These are phyloP conservation scores for Heliocybe sulcata DNA, from an alignment of 1,284 basidiomycete genomes.

Conservation along the genomic window DNA sequence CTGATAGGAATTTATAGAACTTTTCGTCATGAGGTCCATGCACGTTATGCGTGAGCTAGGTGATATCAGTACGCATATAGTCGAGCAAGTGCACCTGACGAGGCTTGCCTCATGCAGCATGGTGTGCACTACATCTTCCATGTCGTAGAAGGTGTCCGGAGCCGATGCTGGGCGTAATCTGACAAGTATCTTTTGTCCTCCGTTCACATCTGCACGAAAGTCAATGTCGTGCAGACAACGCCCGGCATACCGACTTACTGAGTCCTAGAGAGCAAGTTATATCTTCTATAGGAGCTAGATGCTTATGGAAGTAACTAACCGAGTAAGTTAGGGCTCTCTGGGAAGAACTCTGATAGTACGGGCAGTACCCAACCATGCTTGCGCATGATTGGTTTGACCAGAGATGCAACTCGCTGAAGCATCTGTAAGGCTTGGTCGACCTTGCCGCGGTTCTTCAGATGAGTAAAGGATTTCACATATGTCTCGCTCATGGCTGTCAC, in stretches of 20 bases:
- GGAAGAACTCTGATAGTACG: slow-evolving; percentile 82
- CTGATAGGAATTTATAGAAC: slow-evolving; percentile 74
- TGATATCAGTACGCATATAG: background rate
- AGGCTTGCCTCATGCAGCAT: slow-evolving; percentile 79
- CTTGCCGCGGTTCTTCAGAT: slow-evolving; percentile 56
- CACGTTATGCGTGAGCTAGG: slow-evolving; percentile 79
- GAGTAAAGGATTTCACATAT: slow-evolving; percentile 58
- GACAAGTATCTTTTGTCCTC: slow-evolving; percentile 74
- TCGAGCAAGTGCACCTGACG: background rate
- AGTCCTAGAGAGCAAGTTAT: slow-evolving; percentile 15
- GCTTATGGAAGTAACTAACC: slow-evolving; percentile 36
- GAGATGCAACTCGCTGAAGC: slow-evolving; percentile 68
- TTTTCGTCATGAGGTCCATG: slow-evolving; percentile 82
- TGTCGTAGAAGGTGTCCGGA: slow-evolving; percentile 69
- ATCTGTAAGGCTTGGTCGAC: slow-evolving; percentile 55
- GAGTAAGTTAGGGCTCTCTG: slow-evolving; percentile 63
- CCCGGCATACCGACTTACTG: slow-evolving; percentile 17
- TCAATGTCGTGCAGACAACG: slow-evolving; percentile 3
- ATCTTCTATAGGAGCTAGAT: background rate
- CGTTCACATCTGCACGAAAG: slow-evolving; percentile 57
- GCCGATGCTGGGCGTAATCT: slow-evolving; percentile 66
- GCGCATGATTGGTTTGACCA: slow-evolving; percentile 88
- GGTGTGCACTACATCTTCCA: slow-evolving; percentile 65
- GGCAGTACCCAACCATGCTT: slow-evolving; percentile 77
- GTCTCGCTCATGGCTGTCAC: slow-evolving; percentile 30